These are phyloP conservation scores for Corylus avellana DNA, from an alignment of 306 rosid species.

Conservation along the genomic window DNA sequence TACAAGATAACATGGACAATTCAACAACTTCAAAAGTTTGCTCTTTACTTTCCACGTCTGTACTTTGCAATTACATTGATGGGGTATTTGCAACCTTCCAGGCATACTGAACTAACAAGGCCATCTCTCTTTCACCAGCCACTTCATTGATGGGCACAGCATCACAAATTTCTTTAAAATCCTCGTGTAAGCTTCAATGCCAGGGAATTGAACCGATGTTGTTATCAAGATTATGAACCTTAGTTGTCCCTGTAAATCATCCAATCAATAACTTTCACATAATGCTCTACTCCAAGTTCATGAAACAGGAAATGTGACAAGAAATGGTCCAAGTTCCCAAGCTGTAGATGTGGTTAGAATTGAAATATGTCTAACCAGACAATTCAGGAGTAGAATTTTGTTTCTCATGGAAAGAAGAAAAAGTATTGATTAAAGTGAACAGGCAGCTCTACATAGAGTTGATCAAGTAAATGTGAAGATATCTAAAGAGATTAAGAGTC, in stretches of 20 bases:
- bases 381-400: neutral
- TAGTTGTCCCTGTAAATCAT: slow-evolving; percentile 58
- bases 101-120: slow-evolving; percentile 9
- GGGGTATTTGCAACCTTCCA: slow-evolving; percentile 67
- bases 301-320: neutral
- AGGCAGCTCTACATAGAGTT: neutral
- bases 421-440: neutral
- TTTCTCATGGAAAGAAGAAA: neutral
- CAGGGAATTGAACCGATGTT: slow-evolving; percentile 54
- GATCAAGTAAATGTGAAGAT: slow-evolving; percentile 8
- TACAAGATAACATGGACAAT: neutral
- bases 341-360: neutral
- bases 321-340: neutral
- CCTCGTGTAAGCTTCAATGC: slow-evolving; percentile 54
- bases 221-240: slow-evolving; percentile 55
- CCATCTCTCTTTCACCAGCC: slow-evolving; percentile 50
- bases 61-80: slow-evolving; percentile 28
- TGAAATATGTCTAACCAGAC: neutral
- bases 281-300: slow-evolving; percentile 5
- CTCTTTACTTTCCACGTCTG: neutral
- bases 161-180: slow-evolving; percentile 58
- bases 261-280: slow-evolving; percentile 16
- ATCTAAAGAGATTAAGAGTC: neutral
- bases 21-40: neutral
- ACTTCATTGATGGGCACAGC: slow-evolving; percentile 58